Base-by-base conservation (phyloP, 108 stramenopile genomes). In the Nannochloropsis gaditana region DNA sequence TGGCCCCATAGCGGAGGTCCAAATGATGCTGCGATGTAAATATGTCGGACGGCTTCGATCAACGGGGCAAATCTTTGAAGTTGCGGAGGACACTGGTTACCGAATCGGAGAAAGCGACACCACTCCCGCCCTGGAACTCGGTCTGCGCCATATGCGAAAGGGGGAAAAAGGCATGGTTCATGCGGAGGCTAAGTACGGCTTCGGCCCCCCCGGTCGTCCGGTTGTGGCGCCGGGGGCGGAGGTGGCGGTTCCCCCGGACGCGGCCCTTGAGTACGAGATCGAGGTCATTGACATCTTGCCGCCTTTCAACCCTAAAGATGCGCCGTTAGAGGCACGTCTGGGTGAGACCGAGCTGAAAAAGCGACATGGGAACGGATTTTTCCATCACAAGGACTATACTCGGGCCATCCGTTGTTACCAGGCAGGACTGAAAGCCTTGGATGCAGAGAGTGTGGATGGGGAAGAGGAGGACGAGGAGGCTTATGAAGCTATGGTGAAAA, bases 341-440 rank as follows among this genome's bases (percentile, higher is more conserved):
- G 59, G 59, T 15, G 59, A 73, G 59, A n/a, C 59, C 19, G 59
- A 73, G 59, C n/a, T 73, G 8, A 73, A 73, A 73, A 73, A 73
- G 59, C 15, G 59, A n/a, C 59, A 73, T 73, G 59, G 59, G 59
- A 73, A 73, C n/a, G 59, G 59, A n/a, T 73, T 73, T 73, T 73
- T 73, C 59, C 59, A 73, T 3, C 59, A 73, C n/a, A n/a, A n/a
- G 59, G 59, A 73, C n/a, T 73, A n/a, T 8, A 73, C 15, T 73
- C 15, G 59, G 59, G 59, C 59, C 59, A 73, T 73, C 15, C 59
- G 59, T 15, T 73, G 59, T 8, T 73, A 73, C 59, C 59, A 73
- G 59, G 59, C 59, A n/a, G 59, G 59, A 15, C n/a, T 73, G 59
- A 73, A 73, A n/a, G 59, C 59, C 15, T 73, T 73, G n/a, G 59